phyloP scores from a whole-genome alignment of 257 asterid species.

The Scutellaria minor region DNA sequence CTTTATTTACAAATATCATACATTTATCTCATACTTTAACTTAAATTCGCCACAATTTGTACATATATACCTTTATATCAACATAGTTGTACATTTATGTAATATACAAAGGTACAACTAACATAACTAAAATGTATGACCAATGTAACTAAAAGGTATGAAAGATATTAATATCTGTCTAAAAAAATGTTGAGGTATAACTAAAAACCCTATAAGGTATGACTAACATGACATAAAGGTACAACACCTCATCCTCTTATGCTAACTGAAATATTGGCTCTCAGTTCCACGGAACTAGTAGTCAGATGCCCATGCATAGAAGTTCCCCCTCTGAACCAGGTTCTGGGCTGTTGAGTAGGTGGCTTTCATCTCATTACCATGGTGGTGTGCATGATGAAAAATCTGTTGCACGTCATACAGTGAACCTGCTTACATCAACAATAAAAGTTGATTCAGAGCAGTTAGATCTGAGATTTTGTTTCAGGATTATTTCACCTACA shows the following conservation, averaged over 20 bases:
- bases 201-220: no score
- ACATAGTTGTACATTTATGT: no score
- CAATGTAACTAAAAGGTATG: no score
- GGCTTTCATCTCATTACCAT: constrained; percentile 93
- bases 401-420: constrained; percentile 77
- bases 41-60: no score
- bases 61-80: no score
- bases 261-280: constrained; percentile 39
- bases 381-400: constrained; percentile 80
- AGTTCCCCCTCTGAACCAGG: constrained; percentile 66
- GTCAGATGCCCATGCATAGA: constrained; percentile 52
- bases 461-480: constrained; percentile 82
- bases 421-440: constrained; percentile 81
- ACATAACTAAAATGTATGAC: no score
- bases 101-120: no score
- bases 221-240: no score
- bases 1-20: no score
- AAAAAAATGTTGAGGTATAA: no score
- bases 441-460: constrained; percentile 83
- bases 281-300: constrained; percentile 63
- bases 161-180: no score
- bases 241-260: neutral
- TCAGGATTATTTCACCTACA: constrained; percentile 82
- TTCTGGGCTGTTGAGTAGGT: constrained; percentile 76
- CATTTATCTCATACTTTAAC: no score